Conservation (phyloP, 768 basidiomycete genomes). For the Kwoniella europaea region DNA sequence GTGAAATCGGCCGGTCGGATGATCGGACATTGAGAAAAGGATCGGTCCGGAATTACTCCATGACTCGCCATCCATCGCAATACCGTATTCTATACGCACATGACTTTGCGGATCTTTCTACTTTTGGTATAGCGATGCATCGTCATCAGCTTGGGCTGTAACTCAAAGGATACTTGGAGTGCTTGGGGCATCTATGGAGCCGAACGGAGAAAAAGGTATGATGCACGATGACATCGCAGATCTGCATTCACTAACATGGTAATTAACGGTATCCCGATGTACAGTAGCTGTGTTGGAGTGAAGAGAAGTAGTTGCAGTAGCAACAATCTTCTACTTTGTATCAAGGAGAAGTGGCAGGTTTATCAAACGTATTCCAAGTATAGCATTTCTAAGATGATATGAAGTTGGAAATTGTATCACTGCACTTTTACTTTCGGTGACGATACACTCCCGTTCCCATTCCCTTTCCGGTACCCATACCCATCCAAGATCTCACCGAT, state of each 20-base stretch:
- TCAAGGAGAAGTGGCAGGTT: too few relatives aligned
- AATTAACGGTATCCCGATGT: too few relatives aligned
- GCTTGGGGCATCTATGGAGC: background rate
- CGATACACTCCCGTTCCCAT: background rate
- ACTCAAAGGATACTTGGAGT: too few relatives aligned
- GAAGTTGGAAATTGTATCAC: too few relatives aligned
- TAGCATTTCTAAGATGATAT: too few relatives aligned
- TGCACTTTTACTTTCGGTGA: too few relatives aligned
- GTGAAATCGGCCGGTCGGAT: background rate
- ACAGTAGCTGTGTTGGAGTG: too few relatives aligned
- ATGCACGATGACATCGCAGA: background rate
- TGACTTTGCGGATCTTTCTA: background rate
- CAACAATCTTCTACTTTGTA: too few relatives aligned
- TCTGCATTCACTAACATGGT: background rate
- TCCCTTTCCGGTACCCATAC: background rate
- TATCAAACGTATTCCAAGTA: too few relatives aligned
- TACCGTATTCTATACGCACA: background rate
- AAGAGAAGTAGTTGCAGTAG: too few relatives aligned
- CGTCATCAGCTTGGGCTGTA: background rate
- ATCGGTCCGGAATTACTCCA: background rate
- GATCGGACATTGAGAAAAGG: background rate
- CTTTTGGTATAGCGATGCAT: background rate
- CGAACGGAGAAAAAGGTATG: background rate
- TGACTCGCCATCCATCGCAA: background rate
- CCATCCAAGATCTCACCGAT: constrained; percentile 66